phyloP scores from a whole-genome alignment of 805 yeast genomes.

The Candida taoyuanica region DNA sequence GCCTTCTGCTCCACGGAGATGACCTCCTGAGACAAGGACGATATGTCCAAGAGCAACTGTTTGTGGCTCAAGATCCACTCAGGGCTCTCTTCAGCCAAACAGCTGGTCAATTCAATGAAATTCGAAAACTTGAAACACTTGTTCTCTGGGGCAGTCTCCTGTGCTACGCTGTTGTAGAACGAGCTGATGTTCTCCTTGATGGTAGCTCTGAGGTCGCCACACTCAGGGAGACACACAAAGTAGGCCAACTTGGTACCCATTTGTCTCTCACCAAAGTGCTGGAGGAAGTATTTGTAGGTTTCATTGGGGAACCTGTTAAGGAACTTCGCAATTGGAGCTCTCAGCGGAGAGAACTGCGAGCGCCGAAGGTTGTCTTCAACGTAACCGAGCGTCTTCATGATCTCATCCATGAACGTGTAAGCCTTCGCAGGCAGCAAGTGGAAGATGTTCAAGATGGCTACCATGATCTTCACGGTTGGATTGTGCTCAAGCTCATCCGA shows the following conservation, averaged over 20 bases:
- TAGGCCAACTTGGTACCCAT: conserved; percentile 62
- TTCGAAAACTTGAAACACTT: conserved; percentile 69
- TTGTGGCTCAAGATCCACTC: conserved; percentile 58
- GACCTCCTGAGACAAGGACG: conserved; percentile 41
- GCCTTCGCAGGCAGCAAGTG: conserved; percentile 92
- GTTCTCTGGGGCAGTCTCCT: conserved; percentile 47
- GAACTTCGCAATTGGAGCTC: conserved; percentile 85
- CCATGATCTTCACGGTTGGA: conserved; percentile 78
- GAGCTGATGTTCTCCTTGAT: conserved; percentile 48
- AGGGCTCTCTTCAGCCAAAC: conserved; percentile 44
- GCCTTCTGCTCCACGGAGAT: conserved; percentile 36
- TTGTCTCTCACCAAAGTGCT: conserved; percentile 59
- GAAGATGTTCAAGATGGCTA: conserved; percentile 86
- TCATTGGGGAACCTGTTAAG: conserved; percentile 78
- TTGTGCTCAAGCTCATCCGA: conserved; percentile 77
- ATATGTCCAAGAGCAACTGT: conserved; percentile 39
- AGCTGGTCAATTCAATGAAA: conserved; percentile 56
- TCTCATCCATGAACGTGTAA: conserved; percentile 82
- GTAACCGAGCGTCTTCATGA: conserved; percentile 68
- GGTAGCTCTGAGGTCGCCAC: conserved; percentile 50
- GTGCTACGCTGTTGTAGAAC: conserved; percentile 43
- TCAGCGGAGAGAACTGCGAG: conserved; percentile 81
- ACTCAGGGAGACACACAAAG: conserved; percentile 52
- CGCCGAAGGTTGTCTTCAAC: conserved; percentile 82
- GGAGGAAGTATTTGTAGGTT: conserved; percentile 63